These are phyloP conservation scores for Ustilago crameri DNA, from an alignment of 1,284 basidiomycete genomes.

Conservation along the genomic window DNA sequence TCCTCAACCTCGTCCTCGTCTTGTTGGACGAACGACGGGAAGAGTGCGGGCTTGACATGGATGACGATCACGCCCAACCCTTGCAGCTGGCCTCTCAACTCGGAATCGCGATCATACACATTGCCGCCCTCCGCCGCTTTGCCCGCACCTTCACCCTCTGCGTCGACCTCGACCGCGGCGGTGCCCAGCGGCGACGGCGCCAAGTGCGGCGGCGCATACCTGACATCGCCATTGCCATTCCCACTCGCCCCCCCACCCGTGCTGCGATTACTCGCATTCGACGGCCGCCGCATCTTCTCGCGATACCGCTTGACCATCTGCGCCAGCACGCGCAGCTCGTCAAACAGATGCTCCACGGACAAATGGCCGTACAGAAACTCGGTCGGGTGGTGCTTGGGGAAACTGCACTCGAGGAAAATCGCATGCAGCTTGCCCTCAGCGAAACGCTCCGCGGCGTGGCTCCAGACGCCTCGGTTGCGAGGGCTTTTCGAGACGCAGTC, in stretches of 20 bases:
- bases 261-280: constrained; percentile 25
- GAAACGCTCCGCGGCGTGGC: constrained; percentile 55
- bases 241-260: constrained; percentile 3
- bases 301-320: constrained; percentile 47
- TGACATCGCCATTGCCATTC: constrained; percentile 5
- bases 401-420: constrained; percentile 65
- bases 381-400: constrained; percentile 53
- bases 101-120: constrained; percentile 53
- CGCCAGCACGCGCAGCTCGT: constrained; percentile 57
- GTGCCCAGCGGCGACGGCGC: constrained; percentile 42
- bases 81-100: constrained; percentile 36
- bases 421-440: constrained; percentile 54
- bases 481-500: constrained; percentile 55
- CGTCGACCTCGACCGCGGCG: constrained; percentile 21
- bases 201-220: constrained; percentile 21
- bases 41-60: constrained; percentile 62
- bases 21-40: constrained; percentile 46
- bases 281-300: constrained; percentile 20
- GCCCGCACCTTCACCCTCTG: too few species aligned
- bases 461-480: constrained; percentile 59
- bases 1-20: constrained; percentile 4
- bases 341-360: constrained; percentile 56
- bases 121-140: constrained; percentile 14
- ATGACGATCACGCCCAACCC: constrained; percentile 58
- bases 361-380: constrained; percentile 63